A percentile compares a stretch with the other conserved stretches of the same genome.
Conservation (phyloP, 208 protist genomes). For the Leptomonas seymouri region DNA sequence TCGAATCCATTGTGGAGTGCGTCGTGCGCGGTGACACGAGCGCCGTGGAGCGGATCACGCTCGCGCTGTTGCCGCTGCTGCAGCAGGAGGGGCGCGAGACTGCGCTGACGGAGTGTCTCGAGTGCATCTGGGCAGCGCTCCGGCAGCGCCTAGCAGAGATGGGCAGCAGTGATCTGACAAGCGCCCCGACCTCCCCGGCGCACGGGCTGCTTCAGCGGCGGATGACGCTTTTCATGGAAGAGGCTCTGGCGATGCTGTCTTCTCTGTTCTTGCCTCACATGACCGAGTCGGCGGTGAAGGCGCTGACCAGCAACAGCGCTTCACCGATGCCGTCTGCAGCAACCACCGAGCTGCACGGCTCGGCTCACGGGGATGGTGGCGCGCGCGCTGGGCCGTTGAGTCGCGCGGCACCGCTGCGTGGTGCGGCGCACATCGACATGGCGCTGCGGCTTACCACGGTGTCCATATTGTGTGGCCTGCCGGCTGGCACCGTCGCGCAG, state of each 20-base stretch:
- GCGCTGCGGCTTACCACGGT: constrained; percentile 43
- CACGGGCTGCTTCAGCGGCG: neutral
- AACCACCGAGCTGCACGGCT: neutral
- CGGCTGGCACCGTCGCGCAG: constrained; percentile 46
- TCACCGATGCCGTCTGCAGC: neutral
- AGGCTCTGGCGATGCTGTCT: constrained; percentile 43
- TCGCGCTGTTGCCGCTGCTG: constrained; percentile 29
- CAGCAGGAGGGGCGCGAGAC: constrained; percentile 26
- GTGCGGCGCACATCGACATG: constrained; percentile 30
- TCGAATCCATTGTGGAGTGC: constrained; percentile 21
- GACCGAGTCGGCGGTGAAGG: constrained; percentile 32
- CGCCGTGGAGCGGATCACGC: constrained; percentile 15
- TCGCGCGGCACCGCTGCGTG: neutral
- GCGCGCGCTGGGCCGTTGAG: neutral
- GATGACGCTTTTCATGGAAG: constrained; percentile 31
- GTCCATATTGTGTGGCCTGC: constrained; percentile 46
- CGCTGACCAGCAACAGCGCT: neutral
- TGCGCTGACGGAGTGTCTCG: constrained; percentile 32
- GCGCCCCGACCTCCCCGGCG: neutral
- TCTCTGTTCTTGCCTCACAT: constrained; percentile 47
- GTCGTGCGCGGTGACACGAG: constrained; percentile 28
- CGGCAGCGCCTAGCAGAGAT: constrained; percentile 33
- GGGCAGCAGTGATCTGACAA: constrained; percentile 19
- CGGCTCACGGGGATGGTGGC: neutral
- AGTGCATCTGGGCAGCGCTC: constrained; percentile 23